Evolutionary conservation across 139 green algal genomes (phyloP).

Genomic region (Chlorella ohadii): DNA sequence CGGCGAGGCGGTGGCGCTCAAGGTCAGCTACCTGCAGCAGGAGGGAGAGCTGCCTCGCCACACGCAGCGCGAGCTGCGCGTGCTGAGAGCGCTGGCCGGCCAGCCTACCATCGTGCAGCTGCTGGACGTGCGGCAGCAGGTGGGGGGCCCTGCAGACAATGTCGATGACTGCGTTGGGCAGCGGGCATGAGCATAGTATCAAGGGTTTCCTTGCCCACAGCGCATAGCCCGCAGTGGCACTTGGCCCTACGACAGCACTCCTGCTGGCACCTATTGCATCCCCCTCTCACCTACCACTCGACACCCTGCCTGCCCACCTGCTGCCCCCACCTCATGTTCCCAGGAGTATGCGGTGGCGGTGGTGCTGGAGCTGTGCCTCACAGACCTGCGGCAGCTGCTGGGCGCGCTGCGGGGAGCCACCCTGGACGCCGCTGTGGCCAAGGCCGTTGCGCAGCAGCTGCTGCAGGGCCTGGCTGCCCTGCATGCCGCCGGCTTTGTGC

Average conservation of each 20-base stretch:
- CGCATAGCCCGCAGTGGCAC: too few species aligned
- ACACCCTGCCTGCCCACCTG: background rate
- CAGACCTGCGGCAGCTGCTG: slow-evolving; percentile 37
- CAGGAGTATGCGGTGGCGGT: slow-evolving; percentile 30
- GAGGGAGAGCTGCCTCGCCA: slow-evolving; percentile 11
- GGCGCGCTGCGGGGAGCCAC: background rate
- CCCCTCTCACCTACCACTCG: background rate
- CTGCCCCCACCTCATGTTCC: background rate
- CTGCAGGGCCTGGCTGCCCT: slow-evolving; percentile 31
- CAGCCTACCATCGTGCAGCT: slow-evolving; percentile 34
- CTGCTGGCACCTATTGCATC: too few species aligned
- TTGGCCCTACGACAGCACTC: too few species aligned
- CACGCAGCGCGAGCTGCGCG: slow-evolving; percentile 30
- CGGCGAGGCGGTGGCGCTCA: slow-evolving; percentile 33
- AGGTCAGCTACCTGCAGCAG: slow-evolving; percentile 36
- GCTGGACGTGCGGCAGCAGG: background rate
- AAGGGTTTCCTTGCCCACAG: too few species aligned
- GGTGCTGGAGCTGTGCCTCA: slow-evolving; percentile 35
- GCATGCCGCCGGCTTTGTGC: slow-evolving; percentile 48
- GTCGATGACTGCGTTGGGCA: too few species aligned
- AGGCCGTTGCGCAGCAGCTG: slow-evolving; percentile 28
- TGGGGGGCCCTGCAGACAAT: too few species aligned
- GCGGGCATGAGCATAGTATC: too few species aligned
- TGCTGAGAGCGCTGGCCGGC: background rate
- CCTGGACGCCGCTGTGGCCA: slow-evolving; percentile 3